Base-by-base conservation (phyloP, 2,329 filamentous ascomycete genomes). In the Diaporthe eres region DNA sequence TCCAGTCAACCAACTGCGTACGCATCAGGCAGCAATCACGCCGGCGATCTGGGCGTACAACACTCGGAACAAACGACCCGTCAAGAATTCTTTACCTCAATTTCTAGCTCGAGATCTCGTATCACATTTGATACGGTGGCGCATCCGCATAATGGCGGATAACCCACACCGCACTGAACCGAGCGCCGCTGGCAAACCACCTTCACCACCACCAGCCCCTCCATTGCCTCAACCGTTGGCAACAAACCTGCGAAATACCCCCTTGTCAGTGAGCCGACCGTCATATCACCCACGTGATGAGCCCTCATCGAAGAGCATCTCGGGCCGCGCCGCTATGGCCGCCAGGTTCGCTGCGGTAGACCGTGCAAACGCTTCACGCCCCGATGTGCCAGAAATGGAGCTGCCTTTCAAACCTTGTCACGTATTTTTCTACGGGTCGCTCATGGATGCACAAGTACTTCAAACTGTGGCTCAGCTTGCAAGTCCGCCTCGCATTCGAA, bases 271-370 rank as follows among this genome's bases (percentile, higher is more conserved):
- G 37, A 25, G 13, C 22, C 19, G 22, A 39, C 34, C 4, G 3
- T 22, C 58, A 61, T 25, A 22, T 25, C 58, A 61, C 1, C 22
- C 22, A 8, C 6, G 6, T 42, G 12, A 61, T 39, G 58, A 3
- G 1, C 4, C 22, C 3, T 17, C 34, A 17, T 61, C 58, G 4
- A 17, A 61, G 34, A 25, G 22, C 37, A 1, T 7, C 58, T 37
- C 58, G 22, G 12, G 34, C 12, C 58, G 58, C 7, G 34, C 22
- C 12, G 58, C 58, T 8, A 61, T 61, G 58, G 58, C 58, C 8
- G 34, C 58, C 34, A 61, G 37, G 8, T 39, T 61, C 58, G 58
- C 58, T 39, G 58, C 58, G 22, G 58, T 42, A 9, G 58, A 61
- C 22, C 34, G 34, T 25, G 58, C 22, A n/a, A 61, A 61, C 5